Conservation (phyloP, 345 rosid species). For the Linum lewisii region DNA sequence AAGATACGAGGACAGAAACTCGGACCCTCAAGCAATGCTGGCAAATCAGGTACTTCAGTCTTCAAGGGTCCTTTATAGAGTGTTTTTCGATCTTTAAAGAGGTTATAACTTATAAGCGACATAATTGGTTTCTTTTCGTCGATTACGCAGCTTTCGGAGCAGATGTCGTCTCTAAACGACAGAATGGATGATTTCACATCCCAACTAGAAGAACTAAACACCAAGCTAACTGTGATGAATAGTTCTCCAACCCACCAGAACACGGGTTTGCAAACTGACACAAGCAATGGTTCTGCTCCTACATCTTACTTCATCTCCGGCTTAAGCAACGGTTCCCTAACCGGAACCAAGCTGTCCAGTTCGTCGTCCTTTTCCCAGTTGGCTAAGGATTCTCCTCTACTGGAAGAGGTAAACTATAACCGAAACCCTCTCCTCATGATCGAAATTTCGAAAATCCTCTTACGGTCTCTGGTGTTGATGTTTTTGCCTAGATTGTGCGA, state of each 20-base stretch:
- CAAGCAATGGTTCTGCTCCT: slow-evolving; percentile 73
- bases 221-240: slow-evolving; percentile 44
- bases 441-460: neutral
- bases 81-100: neutral
- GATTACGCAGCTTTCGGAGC: slow-evolving; percentile 84
- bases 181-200: slow-evolving; percentile 88
- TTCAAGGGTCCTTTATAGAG: neutral
- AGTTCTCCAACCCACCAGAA: slow-evolving; percentile 56
- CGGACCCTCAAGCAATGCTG: slow-evolving; percentile 29
- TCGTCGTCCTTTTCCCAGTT: slow-evolving; percentile 72
- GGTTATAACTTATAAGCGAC: no score
- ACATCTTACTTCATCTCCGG: slow-evolving; percentile 73
- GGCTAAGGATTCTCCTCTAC: slow-evolving; percentile 59
- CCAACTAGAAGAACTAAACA: slow-evolving; percentile 64
- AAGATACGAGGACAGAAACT: slow-evolving; percentile 40
- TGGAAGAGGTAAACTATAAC: slow-evolving; percentile 61
- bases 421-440: neutral
- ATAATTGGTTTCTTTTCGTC: slow-evolving; percentile 5
- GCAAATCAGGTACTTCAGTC: slow-evolving; percentile 53
- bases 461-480: no score
- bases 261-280: slow-evolving; percentile 50
- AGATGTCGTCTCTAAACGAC: slow-evolving; percentile 71
- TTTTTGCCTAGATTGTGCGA: slow-evolving; percentile 28
- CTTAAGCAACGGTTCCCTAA: slow-evolving; percentile 67
- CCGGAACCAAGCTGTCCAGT: slow-evolving; percentile 56